phyloP scores from a whole-genome alignment of 2,329 filamentous ascomycete genomes.

The Didymellaceae sp. region DNA sequence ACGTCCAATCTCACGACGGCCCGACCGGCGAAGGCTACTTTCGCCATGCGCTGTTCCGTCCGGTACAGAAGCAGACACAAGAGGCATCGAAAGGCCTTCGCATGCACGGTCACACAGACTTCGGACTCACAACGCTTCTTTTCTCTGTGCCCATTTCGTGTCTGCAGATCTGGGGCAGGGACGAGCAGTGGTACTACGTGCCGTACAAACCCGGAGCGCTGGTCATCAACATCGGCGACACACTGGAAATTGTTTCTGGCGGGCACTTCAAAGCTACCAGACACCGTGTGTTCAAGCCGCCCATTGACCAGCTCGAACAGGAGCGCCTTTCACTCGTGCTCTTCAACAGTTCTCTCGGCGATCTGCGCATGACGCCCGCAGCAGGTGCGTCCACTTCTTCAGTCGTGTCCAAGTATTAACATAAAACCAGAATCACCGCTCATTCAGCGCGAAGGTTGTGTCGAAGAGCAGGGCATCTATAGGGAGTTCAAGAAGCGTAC shows the following conservation, averaged over 20 bases:
- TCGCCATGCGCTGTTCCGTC: constrained; percentile 32
- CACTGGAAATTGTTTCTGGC: constrained; percentile 53
- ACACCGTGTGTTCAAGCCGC: constrained; percentile 54
- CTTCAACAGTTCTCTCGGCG: constrained; percentile 32
- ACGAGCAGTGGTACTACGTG: constrained; percentile 37
- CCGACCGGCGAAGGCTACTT: constrained; percentile 35
- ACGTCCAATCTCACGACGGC: constrained; percentile 30
- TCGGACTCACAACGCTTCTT: constrained; percentile 32
- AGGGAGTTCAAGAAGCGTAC: constrained; percentile 32
- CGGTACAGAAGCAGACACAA: constrained; percentile 31
- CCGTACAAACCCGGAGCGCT: constrained; percentile 35
- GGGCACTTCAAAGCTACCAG: constrained; percentile 57
- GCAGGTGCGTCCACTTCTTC: constrained; percentile 14
- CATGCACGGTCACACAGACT: constrained; percentile 43
- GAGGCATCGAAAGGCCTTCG: constrained; percentile 37
- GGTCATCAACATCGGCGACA: constrained; percentile 37
- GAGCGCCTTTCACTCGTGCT: constrained; percentile 43
- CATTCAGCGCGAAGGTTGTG: constrained; percentile 30
- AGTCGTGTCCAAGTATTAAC: background rate
- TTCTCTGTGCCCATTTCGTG: constrained; percentile 36
- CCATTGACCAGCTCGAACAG: constrained; percentile 47
- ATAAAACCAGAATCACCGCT: constrained; percentile 26
- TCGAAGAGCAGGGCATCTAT: constrained; percentile 33
- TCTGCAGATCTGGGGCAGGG: constrained; percentile 33
- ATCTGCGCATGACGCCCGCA: constrained; percentile 28